Percentiles rank a stretch among this genome's conserved stretches.
These are phyloP conservation scores for Gonapodya sp. DNA, from an alignment of 192 early-diverging fungal genomes.

Conservation along the genomic window DNA sequence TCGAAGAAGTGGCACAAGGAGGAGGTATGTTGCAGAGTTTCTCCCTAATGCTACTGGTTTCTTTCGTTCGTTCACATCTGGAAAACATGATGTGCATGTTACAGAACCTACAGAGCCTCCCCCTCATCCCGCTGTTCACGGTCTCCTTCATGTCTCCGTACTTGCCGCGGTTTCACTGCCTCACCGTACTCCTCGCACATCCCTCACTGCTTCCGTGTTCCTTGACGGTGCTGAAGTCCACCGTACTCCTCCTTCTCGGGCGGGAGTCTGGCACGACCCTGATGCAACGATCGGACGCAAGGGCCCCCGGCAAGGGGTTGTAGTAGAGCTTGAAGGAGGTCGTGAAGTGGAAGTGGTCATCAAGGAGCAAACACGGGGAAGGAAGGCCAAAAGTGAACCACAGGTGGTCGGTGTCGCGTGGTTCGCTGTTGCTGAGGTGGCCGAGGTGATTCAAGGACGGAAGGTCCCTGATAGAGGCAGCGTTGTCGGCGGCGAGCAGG, in stretches of 20 bases:
- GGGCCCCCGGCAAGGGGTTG: neutral
- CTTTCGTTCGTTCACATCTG: too few relatives aligned
- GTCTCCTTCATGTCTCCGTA: neutral
- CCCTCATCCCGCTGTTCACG: neutral
- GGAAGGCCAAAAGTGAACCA: neutral
- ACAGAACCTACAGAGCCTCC: neutral
- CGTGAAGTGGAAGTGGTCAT: neutral
- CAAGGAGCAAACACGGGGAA: neutral
- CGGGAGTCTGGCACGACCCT: neutral
- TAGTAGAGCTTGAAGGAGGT: neutral
- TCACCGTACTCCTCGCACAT: neutral
- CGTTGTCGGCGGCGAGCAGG: conserved; percentile 12
- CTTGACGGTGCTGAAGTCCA: neutral
- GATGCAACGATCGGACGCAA: neutral
- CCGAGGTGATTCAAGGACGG: conserved; percentile 52
- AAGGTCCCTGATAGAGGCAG: conserved; percentile 17
- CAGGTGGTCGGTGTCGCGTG: conserved; percentile 38
- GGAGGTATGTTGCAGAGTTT: neutral
- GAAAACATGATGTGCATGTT: too few relatives aligned
- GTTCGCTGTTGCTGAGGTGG: conserved; percentile 89
- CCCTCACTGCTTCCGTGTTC: neutral
- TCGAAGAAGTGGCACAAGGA: neutral
- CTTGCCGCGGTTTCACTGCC: neutral
- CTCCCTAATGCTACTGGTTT: too few relatives aligned
- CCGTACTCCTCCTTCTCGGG: neutral